Evolutionary conservation across 805 yeast species (phyloP).

Genomic region (Pichia ethanolica): DNA sequence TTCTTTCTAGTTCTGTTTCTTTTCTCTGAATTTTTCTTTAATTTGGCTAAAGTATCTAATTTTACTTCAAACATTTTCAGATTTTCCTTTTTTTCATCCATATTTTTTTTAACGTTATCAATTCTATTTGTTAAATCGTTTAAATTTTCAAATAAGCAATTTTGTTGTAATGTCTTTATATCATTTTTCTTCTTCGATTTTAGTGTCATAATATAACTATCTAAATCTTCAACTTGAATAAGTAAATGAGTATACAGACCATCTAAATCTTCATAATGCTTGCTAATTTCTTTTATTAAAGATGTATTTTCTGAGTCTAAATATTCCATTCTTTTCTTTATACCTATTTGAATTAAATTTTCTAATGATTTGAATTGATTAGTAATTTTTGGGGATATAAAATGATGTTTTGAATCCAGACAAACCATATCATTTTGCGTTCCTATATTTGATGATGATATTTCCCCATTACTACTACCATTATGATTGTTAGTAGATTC

Average conservation of each 20-base stretch:
- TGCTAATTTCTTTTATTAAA: conserved; percentile 23
- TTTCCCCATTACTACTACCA: background rate
- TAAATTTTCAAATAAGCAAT: conserved; percentile 21
- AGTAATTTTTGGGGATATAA: conserved; percentile 11
- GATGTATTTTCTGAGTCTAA: conserved; percentile 24
- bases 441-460: too few relatives aligned
- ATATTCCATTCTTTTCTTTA: conserved; percentile 18
- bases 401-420: conserved; percentile 1
- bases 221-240: conserved; percentile 21
- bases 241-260: conserved; percentile 24
- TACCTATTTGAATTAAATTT: conserved; percentile 18
- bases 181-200: conserved; percentile 23
- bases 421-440: background rate
- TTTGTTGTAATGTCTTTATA: conserved; percentile 13
- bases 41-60: conserved; percentile 14
- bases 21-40: conserved; percentile 13
- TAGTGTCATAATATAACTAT: conserved; percentile 22
- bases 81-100: conserved; percentile 17
- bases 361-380: conserved; percentile 24
- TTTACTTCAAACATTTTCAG: conserved; percentile 17
- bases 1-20: conserved; percentile 8
- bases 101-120: conserved; percentile 17
- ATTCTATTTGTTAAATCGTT: conserved; percentile 24
- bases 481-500: too few relatives aligned
- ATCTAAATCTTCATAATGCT: conserved; percentile 22